phyloP scores from a whole-genome alignment of 805 yeast species.

The Metschnikowia sp. region DNA sequence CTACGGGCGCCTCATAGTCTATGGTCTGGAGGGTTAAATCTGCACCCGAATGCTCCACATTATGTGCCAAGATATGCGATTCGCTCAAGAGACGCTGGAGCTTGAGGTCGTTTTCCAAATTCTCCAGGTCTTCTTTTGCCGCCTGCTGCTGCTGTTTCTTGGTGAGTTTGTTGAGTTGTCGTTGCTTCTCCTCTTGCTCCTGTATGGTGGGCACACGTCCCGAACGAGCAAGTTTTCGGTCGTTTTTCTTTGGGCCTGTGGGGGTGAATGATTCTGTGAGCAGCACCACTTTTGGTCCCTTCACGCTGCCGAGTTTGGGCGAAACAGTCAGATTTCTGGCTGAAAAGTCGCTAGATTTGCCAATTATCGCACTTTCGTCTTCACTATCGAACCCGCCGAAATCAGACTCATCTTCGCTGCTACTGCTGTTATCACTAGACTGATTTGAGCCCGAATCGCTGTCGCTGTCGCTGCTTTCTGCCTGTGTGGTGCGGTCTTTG shows the following conservation, averaged over 20 bases:
- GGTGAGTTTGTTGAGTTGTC: conserved; percentile 24
- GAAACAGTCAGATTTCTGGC: background rate
- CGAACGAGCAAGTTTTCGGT: conserved; percentile 49
- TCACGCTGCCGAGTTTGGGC: background rate
- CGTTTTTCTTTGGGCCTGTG: conserved; percentile 37
- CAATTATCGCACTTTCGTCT: conserved; percentile 6
- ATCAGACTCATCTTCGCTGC: conserved; percentile 7
- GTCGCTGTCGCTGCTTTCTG: conserved; percentile 5
- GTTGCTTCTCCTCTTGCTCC: conserved; percentile 27
- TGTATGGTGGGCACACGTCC: conserved; percentile 58
- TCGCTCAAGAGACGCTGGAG: conserved; percentile 67
- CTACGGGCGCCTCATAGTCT: conserved; percentile 60
- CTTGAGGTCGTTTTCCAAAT: conserved; percentile 67
- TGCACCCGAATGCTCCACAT: conserved; percentile 56
- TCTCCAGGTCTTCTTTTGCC: conserved; percentile 43
- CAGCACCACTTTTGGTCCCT: conserved; percentile 46
- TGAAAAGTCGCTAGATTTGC: background rate
- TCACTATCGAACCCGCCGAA: conserved; percentile 15
- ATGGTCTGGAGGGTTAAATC: conserved; percentile 61
- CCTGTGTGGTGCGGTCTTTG: conserved; percentile 29
- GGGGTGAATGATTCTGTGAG: conserved; percentile 35
- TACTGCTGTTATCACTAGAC: conserved; percentile 2
- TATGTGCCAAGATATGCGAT: conserved; percentile 58
- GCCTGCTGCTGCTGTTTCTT: conserved; percentile 34
- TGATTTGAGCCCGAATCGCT: conserved; percentile 6